phyloP scores from a whole-genome alignment of 768 basidiomycete genomes.

The Suillus weaverae region DNA sequence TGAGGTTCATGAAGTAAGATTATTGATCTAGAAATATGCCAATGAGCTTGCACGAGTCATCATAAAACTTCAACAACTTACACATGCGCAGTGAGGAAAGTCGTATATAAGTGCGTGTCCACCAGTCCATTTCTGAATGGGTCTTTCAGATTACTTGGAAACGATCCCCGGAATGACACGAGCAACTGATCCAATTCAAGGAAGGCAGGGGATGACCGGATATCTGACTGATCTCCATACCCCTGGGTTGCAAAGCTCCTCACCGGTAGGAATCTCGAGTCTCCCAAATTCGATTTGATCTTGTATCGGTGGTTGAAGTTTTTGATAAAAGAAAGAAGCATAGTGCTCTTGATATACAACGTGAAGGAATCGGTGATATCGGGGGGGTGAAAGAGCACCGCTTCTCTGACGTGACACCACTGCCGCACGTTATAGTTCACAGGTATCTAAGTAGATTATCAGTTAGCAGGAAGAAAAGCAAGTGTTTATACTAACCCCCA shows the following conservation, averaged over 20 bases:
- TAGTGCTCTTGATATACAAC: constrained; percentile 66
- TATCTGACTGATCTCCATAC: constrained; percentile 50
- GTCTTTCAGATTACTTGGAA: constrained; percentile 54
- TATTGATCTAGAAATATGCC: constrained; percentile 45
- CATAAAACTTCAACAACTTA: constrained; percentile 17
- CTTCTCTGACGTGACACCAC: constrained; percentile 62
- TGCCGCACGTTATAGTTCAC: constrained; percentile 57
- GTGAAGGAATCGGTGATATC: constrained; percentile 69
- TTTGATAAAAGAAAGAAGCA: constrained; percentile 62
- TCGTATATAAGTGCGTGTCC: constrained; percentile 57
- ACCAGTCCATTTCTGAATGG: constrained; percentile 54
- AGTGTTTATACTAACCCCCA: constrained; percentile 47
- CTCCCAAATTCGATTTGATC: constrained; percentile 58
- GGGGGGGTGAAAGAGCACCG: constrained; percentile 61
- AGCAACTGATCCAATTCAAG: constrained; percentile 59
- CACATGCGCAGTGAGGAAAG: constrained; percentile 33
- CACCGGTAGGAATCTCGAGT: constrained; percentile 43
- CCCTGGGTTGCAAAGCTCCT: constrained; percentile 28
- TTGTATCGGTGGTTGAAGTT: constrained; percentile 68
- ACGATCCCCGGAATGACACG: constrained; percentile 56
- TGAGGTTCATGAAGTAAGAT: constrained; percentile 79
- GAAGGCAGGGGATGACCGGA: constrained; percentile 62
- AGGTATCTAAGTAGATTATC: constrained; percentile 37
- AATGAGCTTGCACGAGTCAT: constrained; percentile 28
- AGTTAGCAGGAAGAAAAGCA: constrained; percentile 7